Base-by-base conservation (phyloP, 1,284 basidiomycete species). In the Leucoagaricus sp. region DNA sequence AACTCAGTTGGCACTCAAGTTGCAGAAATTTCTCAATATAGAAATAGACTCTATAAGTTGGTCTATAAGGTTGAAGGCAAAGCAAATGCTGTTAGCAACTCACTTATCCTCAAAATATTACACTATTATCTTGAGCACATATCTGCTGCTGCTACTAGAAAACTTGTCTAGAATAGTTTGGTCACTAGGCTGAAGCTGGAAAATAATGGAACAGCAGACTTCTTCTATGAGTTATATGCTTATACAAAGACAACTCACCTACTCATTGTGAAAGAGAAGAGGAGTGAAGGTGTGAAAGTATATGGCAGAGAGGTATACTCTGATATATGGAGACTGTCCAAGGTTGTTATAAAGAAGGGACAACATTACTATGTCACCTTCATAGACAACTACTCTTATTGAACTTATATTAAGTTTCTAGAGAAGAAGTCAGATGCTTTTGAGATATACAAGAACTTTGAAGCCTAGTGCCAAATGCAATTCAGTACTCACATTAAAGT, bases 61-160 rank as follows among this genome's bases (percentile, higher is more conserved):
- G 41, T 58, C n/a, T n/a, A n/a, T 42, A 8, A 25, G 15, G 28
- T 45, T 9, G 31, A 28, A 0, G 38, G 51, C 19, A 17, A 44
- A 9, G 59, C 48, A 15, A 56, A 60, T 33, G 53, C 59, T 0
- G 50, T 34, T 0, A 21, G 29, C 2, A 64, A 72, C 26, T 31
- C 8, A 0, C 21, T 75, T 6, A 70, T 62, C 2, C 10, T 75
- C 0, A 62, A 71, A 36, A 65, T 73, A 26, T 49, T 76, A 0
- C 75, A 79, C 46, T 59, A 58, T 2, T 57, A 59, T 0, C 61
- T 75, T 58, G 72, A 72, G 0, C 76, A 78, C 45, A 74, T 77
- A 6, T 63, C 69, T 1, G 68, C 66, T 12, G 59, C 41, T 12
- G 52, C 64, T 10, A 65, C 67, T 4, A 40, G 49, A 6, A 29